Conservation (phyloP, 306 rosid genomes). For the Sechiopsis laciniata region DNA sequence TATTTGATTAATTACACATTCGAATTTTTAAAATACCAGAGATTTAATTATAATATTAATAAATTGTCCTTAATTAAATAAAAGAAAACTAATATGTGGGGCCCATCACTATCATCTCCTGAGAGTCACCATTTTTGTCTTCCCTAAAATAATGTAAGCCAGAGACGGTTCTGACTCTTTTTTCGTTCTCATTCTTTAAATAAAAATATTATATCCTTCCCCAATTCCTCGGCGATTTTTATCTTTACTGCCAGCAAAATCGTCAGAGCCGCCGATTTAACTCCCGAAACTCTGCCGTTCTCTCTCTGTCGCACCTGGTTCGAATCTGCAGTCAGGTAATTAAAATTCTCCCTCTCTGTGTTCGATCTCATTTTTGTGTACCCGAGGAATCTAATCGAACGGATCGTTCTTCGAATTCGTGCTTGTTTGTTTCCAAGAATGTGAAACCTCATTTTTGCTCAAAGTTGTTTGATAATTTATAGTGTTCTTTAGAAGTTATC, state of each 20-base stretch:
- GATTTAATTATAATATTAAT: too few relatives aligned
- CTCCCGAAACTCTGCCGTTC: slow-evolving; percentile 3
- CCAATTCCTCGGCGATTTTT: slow-evolving; percentile 22
- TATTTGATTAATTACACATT: too few relatives aligned
- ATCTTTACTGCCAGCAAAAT: not conserved
- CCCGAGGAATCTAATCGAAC: not conserved
- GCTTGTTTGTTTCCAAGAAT: not conserved
- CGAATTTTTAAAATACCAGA: too few relatives aligned
- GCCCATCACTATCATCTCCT: slow-evolving; percentile 17
- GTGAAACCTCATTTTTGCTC: not conserved
- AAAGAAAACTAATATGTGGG: not conserved
- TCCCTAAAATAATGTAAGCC: slow-evolving; percentile 22
- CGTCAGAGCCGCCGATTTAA: slow-evolving; percentile 20
- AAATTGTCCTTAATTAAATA: too few relatives aligned
- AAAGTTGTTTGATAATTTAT: not conserved
- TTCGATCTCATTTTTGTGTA: slow-evolving; percentile 7
- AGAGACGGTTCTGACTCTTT: slow-evolving; percentile 19
- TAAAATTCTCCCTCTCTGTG: not conserved
- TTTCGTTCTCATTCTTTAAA: slow-evolving; percentile 12
- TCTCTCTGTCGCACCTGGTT: slow-evolving; percentile 5
- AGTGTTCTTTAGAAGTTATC: not conserved
- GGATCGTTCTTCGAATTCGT: slow-evolving; percentile 15
- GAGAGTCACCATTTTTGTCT: slow-evolving; percentile 14
- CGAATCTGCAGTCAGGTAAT: slow-evolving; percentile 15
- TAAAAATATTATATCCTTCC: not conserved